Evolutionary conservation across 495 filamentous ascomycete genomes (phyloP).

Genomic region (Podospora pseudocomata): DNA sequence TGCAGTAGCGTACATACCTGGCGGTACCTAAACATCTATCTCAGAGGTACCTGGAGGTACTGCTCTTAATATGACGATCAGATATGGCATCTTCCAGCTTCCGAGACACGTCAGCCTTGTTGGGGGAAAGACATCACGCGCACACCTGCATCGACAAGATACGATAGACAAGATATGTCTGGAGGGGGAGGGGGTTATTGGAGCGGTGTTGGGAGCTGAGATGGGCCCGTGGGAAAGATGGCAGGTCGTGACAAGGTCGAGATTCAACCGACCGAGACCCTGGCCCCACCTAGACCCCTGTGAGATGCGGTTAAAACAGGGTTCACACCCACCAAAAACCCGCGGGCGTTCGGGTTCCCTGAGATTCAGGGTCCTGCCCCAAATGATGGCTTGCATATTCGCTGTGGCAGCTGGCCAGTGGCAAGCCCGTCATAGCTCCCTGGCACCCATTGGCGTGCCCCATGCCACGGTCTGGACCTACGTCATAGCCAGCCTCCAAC

Average conservation of each 20-base stretch:
- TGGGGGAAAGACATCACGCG: neutral
- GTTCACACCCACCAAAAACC: conserved; percentile 28
- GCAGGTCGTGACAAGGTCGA: conserved; percentile 6
- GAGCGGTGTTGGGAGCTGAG: neutral
- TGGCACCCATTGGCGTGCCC: conserved; percentile 6
- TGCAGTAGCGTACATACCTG: neutral
- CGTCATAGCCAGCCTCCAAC: conserved; percentile 23
- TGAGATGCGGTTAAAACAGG: conserved; percentile 21
- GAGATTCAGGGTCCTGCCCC: conserved; percentile 35
- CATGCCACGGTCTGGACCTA: conserved; percentile 8
- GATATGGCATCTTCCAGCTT: neutral
- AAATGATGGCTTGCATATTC: conserved; percentile 31
- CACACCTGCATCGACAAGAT: neutral
- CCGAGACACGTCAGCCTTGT: neutral
- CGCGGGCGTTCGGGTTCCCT: conserved; percentile 21
- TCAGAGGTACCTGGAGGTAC: neutral
- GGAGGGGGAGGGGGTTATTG: neutral
- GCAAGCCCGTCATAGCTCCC: neutral
- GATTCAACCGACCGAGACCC: conserved; percentile 6
- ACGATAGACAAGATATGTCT: neutral
- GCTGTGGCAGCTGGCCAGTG: conserved; percentile 20
- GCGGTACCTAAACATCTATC: neutral
- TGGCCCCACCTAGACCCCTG: conserved; percentile 11
- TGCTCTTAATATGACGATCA: too few species aligned
- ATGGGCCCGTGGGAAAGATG: neutral